phyloP scores from a whole-genome alignment of 352 stramenopile genomes.

The Halophytophthora batemanensis region DNA sequence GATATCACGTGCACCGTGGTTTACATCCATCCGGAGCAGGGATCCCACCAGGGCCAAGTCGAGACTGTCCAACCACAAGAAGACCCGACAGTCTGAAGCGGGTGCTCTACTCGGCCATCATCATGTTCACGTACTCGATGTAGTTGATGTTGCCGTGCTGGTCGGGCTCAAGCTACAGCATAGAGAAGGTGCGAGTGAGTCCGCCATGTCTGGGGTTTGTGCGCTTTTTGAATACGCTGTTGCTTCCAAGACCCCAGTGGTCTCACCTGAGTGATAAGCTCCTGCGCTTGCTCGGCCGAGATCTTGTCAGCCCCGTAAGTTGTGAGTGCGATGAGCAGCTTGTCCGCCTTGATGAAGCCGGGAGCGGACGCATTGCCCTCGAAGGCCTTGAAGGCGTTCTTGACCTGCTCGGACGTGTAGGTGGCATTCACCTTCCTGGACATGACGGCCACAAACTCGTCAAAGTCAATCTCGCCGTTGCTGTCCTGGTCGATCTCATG shows the following conservation, averaged over 20 bases:
- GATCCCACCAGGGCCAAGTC: constrained; percentile 5
- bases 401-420: constrained; percentile 92
- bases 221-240: not conserved
- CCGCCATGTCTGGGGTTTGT: not conserved
- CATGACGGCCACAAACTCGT: constrained; percentile 95
- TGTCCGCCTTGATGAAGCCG: constrained; percentile 83
- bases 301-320: constrained; percentile 91
- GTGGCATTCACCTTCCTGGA: constrained; percentile 92
- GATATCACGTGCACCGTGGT: constrained; percentile 83
- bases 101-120: constrained; percentile 83
- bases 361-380: constrained; percentile 60
- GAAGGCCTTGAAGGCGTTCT: constrained; percentile 85
- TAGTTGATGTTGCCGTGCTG: constrained; percentile 93
- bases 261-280: constrained; percentile 86
- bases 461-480: constrained; percentile 94
- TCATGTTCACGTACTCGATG: constrained; percentile 94
- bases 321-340: constrained; percentile 81
- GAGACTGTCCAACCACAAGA: constrained; percentile 10
- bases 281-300: constrained; percentile 86
- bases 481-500: constrained; percentile 94
- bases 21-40: constrained; percentile 35
- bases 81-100: not conserved
- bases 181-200: constrained; percentile 5
- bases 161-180: constrained; percentile 85
- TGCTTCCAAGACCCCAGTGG: not conserved